Percentiles rank a stretch among this genome's conserved stretches.
These are phyloP conservation scores for Nemania bipapillata DNA, from an alignment of 2,329 filamentous ascomycete genomes.

Conservation along the genomic window DNA sequence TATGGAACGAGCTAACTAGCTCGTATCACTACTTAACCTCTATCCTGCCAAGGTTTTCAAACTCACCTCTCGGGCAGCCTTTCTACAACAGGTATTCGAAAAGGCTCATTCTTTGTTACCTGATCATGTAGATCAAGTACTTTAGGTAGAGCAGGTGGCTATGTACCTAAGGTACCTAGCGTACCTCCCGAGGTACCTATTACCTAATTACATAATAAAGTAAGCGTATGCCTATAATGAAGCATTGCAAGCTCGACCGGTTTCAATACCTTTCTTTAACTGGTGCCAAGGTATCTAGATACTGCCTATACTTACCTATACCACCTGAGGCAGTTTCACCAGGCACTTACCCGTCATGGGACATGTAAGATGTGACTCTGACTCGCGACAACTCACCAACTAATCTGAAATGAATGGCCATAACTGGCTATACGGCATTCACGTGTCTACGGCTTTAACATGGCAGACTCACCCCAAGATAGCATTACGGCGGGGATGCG, in stretches of 20 bases:
- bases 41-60: neutral
- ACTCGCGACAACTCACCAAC: constrained; percentile 6
- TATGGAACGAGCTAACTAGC: neutral
- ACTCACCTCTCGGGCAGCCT: neutral
- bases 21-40: neutral
- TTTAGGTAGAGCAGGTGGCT: too few relatives aligned
- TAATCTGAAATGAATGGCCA: neutral
- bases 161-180: too few relatives aligned
- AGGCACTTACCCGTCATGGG: neutral
- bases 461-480: constrained; percentile 19
- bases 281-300: too few relatives aligned
- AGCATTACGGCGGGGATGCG: neutral
- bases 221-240: constrained; percentile 30
- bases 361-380: constrained; percentile 7
- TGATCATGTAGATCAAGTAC: too few relatives aligned
- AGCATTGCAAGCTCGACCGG: neutral
- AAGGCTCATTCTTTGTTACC: neutral
- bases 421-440: neutral
- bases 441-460: constrained; percentile 2
- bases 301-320: neutral
- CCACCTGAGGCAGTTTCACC: neutral
- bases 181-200: too few relatives aligned
- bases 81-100: neutral
- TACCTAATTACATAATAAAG: neutral
- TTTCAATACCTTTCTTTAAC: too few relatives aligned